A percentile compares a stretch with the other conserved stretches of the same genome.
phyloP scores from a whole-genome alignment of 805 yeast genomes.

The Kodamaea nitidulidarum region DNA sequence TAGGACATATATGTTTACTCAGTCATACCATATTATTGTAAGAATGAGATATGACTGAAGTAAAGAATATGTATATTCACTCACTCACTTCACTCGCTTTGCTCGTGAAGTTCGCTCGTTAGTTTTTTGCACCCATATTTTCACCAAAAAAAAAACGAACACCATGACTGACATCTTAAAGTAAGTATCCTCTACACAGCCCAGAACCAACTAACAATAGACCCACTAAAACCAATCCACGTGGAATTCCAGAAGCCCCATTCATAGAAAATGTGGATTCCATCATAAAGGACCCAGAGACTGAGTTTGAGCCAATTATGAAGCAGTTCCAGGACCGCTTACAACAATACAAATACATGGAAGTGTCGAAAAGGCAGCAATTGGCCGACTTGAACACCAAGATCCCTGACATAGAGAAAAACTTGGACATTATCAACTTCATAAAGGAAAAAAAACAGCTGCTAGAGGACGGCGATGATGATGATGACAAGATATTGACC shows the following conservation, averaged over 20 bases:
- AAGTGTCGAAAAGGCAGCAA: conserved; percentile 48
- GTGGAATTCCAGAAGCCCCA: conserved; percentile 97
- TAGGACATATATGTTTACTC: no score
- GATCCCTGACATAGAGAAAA: conserved; percentile 89
- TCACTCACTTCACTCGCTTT: no score
- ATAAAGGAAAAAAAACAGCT: conserved; percentile 47
- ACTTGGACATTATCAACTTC: conserved; percentile 67
- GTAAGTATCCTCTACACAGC: conserved; percentile 5
- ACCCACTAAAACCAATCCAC: conserved; percentile 66
- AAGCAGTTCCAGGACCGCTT: conserved; percentile 78
- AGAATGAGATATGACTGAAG: no score
- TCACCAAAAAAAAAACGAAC: background rate
- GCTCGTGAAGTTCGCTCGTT: no score
- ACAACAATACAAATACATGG: conserved; percentile 90
- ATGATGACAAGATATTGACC: conserved; percentile 38
- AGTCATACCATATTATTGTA: no score
- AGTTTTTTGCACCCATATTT: conserved; percentile 1
- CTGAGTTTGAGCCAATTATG: conserved; percentile 66
- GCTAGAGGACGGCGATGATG: conserved; percentile 22
- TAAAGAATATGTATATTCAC: no score
- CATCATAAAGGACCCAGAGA: conserved; percentile 57
- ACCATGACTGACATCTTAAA: conserved; percentile 11
- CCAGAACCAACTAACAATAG: conserved; percentile 24
- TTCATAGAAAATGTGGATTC: conserved; percentile 82
- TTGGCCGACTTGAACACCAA: conserved; percentile 54